Evolutionary conservation across 805 yeast genomes (phyloP).

Genomic region (Nakazawaea ernobii): DNA sequence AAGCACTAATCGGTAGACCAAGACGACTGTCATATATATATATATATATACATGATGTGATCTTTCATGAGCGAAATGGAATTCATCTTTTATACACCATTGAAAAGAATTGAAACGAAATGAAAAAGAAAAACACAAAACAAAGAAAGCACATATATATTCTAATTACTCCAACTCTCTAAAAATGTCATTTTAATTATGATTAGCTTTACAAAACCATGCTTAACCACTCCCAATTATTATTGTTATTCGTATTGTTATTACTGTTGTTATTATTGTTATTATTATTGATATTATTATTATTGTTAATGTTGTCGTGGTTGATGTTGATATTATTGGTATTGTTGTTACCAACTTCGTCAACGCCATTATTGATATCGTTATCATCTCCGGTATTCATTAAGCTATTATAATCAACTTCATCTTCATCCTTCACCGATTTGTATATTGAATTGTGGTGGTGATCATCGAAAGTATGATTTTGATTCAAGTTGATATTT

Average conservation of each 20-base stretch:
- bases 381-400: constrained; percentile 9
- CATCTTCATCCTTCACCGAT: background rate
- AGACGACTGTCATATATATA: no score
- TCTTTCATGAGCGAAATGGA: no score
- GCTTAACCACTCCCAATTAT: constrained; percentile 42
- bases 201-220: constrained; percentile 28
- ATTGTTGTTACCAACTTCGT: background rate
- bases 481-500: background rate
- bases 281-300: constrained; percentile 8
- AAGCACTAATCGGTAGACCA: no score
- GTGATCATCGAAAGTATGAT: background rate
- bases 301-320: constrained; percentile 7
- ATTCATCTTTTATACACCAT: no score
- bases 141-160: background rate
- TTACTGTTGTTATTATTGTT: constrained; percentile 9
- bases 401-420: background rate
- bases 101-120: background rate
- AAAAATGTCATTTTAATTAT: background rate
- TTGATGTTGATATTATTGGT: constrained; percentile 4
- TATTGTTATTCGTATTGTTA: constrained; percentile 7
- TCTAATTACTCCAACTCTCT: background rate
- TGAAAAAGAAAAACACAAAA: background rate
- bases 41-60: no score
- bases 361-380: background rate
- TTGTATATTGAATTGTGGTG: background rate